These are phyloP conservation scores for Naganishia randhawae DNA, from an alignment of 768 basidiomycete genomes.

Conservation along the genomic window DNA sequence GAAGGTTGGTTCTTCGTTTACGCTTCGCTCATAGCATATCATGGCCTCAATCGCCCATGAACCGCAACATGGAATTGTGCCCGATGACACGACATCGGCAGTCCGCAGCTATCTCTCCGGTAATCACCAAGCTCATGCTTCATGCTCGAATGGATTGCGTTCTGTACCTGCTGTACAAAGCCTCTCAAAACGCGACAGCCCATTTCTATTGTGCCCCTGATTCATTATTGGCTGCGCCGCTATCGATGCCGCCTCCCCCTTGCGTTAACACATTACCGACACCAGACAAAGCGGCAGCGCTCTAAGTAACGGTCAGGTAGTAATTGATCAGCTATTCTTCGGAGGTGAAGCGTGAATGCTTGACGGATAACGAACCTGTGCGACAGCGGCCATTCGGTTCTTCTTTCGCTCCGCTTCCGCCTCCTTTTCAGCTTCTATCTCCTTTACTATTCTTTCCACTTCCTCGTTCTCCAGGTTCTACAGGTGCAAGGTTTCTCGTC, in stretches of 20 bases:
- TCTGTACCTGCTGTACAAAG: conserved; percentile 2
- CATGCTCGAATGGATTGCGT: background rate
- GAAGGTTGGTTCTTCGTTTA: no score
- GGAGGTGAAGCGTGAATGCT: no score
- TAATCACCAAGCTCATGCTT: background rate
- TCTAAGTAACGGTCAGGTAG: background rate
- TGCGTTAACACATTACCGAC: background rate
- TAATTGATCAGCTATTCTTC: background rate
- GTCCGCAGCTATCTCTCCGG: no score
- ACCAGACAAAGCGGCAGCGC: conserved; percentile 14
- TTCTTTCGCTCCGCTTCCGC: conserved; percentile 93
- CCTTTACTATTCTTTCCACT: conserved; percentile 84
- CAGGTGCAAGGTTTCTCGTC: background rate
- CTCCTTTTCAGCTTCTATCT: conserved; percentile 97
- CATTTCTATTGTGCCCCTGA: conserved; percentile 2
- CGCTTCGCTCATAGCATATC: no score
- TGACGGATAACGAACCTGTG: conserved; percentile 44
- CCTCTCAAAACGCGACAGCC: background rate
- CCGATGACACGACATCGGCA: no score
- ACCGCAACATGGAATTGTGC: no score
- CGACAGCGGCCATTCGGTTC: conserved; percentile 81
- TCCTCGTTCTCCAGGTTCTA: conserved; percentile 81
- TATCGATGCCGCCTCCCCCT: background rate
- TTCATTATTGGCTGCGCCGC: conserved; percentile 8
- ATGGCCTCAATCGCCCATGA: no score